Evolutionary conservation across 2,329 filamentous ascomycete genomes (phyloP), one percentile per base, ranked within the genome.

Genomic region (Colletotrichum musae): DNA sequence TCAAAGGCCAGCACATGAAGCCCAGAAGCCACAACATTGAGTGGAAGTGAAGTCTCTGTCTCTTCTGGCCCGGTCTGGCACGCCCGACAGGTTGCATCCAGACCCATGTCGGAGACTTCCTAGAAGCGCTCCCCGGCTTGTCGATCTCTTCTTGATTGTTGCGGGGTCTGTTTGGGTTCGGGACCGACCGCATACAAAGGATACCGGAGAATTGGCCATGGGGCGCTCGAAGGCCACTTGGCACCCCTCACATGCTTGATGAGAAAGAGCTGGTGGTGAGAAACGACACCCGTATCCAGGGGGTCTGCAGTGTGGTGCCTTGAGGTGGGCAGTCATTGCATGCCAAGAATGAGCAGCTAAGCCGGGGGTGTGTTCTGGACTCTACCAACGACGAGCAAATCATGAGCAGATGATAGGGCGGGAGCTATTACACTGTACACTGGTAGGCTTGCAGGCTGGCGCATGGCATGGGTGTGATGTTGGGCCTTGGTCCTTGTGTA

Each of bases 141-240:
- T 56, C 21, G 50, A 66, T 69, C 66, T 57, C 41, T 56, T 57
- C 41, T 48, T 47, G 43, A 39, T 13, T 51, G 21, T 32, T 61
- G 56, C 66, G 56, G 54, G 45, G 62, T 36, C 43, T 21, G 6
- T n/a, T 66, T 52, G 48, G 43, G 13, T 28, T 66, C 62, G 66
- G 66, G 66, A 66, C 62, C 66, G 66, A 69, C 62, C 62, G 61
- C 43, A 47, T 56, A 60, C 15, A 21, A 16, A 36, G 32, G n/a
- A 24, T 32, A 51, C 43, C 45, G 51, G 62, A 47, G 51, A 32
- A 45, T 47, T 66, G 66, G 16, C 9, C 41, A 16, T 26, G 50
- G 59, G 45, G 62, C 66, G 45, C 13, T 15, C 41, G 41, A 5
- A 43, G 32, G 57, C 54, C 66, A 66, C 66, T 57, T 69, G 56